Conservation (phyloP, 2,329 filamentous ascomycete species). For the Ceratocystis ficicola region DNA sequence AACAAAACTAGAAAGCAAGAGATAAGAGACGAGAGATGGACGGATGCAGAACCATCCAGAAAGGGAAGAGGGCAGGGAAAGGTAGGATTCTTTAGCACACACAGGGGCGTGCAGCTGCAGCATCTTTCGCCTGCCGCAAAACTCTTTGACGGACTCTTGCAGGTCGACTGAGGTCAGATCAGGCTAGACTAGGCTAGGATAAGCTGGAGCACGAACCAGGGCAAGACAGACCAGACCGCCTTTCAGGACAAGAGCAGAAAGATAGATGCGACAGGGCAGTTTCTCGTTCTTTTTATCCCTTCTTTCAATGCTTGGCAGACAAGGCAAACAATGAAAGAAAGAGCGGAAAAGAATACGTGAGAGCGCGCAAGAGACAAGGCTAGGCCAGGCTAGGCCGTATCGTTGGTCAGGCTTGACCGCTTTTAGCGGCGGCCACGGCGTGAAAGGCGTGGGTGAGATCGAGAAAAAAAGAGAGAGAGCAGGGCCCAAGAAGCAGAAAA, state of each 20-base stretch:
- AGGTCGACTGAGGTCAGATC: background rate
- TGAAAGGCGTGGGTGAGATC: background rate
- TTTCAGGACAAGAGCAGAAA: background rate
- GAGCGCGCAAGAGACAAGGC: background rate
- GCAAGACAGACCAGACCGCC: background rate
- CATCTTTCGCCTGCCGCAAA: slow-evolving; percentile 1
- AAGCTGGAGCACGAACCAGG: background rate
- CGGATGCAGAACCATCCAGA: too few relatives aligned
- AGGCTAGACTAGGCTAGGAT: background rate
- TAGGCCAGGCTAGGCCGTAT: background rate
- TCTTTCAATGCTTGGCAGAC: background rate
- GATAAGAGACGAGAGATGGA: too few relatives aligned
- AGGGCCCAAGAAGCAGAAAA: background rate
- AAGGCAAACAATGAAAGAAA: background rate
- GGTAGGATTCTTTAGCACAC: slow-evolving; percentile 2
- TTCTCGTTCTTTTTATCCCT: background rate
- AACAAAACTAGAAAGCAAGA: too few relatives aligned
- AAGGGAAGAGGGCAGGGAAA: too few relatives aligned
- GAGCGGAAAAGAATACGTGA: too few relatives aligned
- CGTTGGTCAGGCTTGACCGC: slow-evolving; percentile 7
- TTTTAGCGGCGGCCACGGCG: background rate
- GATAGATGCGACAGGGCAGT: background rate
- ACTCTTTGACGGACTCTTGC: slow-evolving; percentile 3
- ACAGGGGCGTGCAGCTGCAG: slow-evolving; percentile 6
- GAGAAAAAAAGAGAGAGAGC: background rate